Evolutionary conservation across 2,329 filamentous ascomycete genomes (phyloP).

Genomic region (Zasmidium cellare): DNA sequence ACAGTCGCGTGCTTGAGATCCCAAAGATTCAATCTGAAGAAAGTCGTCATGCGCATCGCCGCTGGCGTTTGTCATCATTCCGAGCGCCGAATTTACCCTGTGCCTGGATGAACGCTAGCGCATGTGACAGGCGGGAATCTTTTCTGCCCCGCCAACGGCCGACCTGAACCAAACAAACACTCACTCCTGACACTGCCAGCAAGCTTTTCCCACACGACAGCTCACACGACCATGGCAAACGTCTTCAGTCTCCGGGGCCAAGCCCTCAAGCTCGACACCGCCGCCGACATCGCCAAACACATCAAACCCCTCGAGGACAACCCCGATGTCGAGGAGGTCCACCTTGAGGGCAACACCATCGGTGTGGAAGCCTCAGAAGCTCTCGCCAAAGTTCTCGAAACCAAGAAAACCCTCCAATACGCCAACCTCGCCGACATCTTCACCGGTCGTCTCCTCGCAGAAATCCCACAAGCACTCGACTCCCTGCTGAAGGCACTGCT

Average conservation of each 20-base stretch:
- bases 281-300: constrained; percentile 81
- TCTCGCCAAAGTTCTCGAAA: constrained; percentile 77
- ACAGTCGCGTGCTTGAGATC: too few relatives aligned
- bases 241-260: constrained; percentile 89
- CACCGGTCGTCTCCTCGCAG: constrained; percentile 86
- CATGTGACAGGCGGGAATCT: neutral
- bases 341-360: constrained; percentile 86
- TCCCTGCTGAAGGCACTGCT: constrained; percentile 83
- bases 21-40: neutral
- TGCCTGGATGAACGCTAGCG: neutral
- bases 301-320: constrained; percentile 72
- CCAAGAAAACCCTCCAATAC: constrained; percentile 72
- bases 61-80: constrained; percentile 2
- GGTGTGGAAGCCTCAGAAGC: constrained; percentile 85
- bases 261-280: constrained; percentile 87
- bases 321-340: constrained; percentile 78
- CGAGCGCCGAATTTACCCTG: neutral
- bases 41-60: constrained; percentile 4
- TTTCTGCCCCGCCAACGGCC: neutral
- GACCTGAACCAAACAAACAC: neutral
- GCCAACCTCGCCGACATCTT: constrained; percentile 98
- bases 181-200: neutral
- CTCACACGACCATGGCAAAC: constrained; percentile 56
- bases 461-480: constrained; percentile 88
- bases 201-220: neutral